phyloP scores from a whole-genome alignment of 2,329 filamentous ascomycete species.

The Atkinsonella texensis region DNA sequence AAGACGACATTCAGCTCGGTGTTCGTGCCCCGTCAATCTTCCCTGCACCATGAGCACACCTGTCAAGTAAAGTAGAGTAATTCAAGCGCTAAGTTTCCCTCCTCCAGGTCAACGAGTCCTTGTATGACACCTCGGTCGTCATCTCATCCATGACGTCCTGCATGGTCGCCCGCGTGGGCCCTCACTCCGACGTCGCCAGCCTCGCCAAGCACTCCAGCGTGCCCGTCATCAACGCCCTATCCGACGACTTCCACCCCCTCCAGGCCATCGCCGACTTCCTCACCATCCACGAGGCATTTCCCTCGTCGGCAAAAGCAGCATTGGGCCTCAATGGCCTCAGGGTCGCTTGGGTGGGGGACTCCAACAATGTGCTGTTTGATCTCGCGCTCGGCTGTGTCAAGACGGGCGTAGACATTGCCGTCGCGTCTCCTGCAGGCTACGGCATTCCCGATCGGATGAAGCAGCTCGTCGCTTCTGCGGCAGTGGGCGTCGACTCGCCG shows the following conservation, averaged over 20 bases:
- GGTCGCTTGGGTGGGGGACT: constrained; percentile 91
- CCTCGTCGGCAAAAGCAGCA: constrained; percentile 30
- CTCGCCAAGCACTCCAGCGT: constrained; percentile 63
- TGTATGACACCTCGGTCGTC: constrained; percentile 84
- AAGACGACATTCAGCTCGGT: constrained; percentile 91
- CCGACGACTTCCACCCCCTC: constrained; percentile 83
- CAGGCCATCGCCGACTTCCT: constrained; percentile 92
- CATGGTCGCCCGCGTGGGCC: constrained; percentile 68
- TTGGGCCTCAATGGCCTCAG: constrained; percentile 74
- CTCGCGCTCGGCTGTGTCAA: constrained; percentile 80
- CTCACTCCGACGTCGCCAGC: constrained; percentile 61
- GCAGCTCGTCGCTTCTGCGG: constrained; percentile 55
- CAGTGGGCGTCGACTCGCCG: constrained; percentile 40
- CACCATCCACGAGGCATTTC: constrained; percentile 73
- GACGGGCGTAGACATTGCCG: constrained; percentile 72
- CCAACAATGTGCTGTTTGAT: constrained; percentile 95
- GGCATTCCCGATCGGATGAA: constrained; percentile 67
- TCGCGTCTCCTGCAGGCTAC: constrained; percentile 79
- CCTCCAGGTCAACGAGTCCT: constrained; percentile 70
- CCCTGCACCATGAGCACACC: not conserved
- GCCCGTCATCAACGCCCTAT: constrained; percentile 78
- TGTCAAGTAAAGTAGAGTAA: not conserved
- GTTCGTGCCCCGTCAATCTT: constrained; percentile 32
- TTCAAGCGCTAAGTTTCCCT: not conserved
- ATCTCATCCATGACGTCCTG: constrained; percentile 89